A percentile compares a stretch with the other conserved stretches of the same genome.
phyloP scores from a whole-genome alignment of 306 rosid genomes.

The Pachyrhizus erosus region DNA sequence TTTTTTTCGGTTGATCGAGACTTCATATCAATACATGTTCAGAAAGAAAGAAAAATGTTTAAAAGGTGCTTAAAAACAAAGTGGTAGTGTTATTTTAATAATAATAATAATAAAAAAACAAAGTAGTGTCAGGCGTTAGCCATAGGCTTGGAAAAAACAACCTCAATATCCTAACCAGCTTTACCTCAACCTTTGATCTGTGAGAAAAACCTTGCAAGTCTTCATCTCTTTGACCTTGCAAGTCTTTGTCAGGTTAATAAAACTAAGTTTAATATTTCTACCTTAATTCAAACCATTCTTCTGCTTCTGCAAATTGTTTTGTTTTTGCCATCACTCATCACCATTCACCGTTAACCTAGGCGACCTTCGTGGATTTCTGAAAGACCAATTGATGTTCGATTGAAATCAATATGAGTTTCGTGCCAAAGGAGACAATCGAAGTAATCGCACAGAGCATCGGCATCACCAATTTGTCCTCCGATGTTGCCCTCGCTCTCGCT shows the following conservation, averaged over 20 bases:
- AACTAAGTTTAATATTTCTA: neutral
- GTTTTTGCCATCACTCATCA: neutral
- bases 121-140: too few species aligned
- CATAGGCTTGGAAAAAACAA: neutral
- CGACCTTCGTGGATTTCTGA: neutral
- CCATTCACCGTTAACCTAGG: neutral
- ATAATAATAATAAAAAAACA: too few species aligned
- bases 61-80: too few species aligned
- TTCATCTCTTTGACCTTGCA: neutral
- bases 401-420: constrained; percentile 61
- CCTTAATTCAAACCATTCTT: neutral
- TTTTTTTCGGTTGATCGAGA: too few species aligned
- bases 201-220: neutral
- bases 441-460: constrained; percentile 91
- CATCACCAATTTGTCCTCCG: constrained; percentile 75
- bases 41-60: too few species aligned
- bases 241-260: neutral
- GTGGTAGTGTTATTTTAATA: too few species aligned
- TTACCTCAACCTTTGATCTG: neutral
- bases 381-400: neutral
- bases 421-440: constrained; percentile 91
- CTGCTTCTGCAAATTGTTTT: neutral
- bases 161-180: neutral
- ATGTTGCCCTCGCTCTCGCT: constrained; percentile 79
- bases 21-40: too few species aligned